Evolutionary conservation across 805 yeast genomes (phyloP), one percentile per base, ranked within the genome.

Genomic region (Wickerhamiella azyma): DNA sequence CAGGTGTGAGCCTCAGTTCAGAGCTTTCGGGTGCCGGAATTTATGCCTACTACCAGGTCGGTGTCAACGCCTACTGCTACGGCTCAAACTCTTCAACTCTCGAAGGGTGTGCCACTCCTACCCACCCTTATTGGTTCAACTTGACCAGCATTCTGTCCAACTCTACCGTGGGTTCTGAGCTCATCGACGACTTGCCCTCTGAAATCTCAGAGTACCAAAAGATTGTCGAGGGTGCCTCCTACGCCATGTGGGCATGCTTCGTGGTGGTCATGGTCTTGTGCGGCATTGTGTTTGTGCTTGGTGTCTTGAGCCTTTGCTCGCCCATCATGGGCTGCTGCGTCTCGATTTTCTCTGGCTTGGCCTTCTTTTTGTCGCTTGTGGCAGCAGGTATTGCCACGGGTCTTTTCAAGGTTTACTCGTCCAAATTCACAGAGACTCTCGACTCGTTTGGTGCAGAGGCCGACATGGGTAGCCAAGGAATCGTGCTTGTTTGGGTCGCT

Each of bases 401-500:
- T 14, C 66, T 73, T n/a, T 80, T 66, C 64, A 47, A 64, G 5
- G 67, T 68, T 46, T 67, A 79, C 50, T 62, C 70, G 48, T 62
- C 65, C 10, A 66, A 71, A 45, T 68, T 84, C 64, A 75, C 79
- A 54, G 63, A 74, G 29, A 63, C 66, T 29, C 61, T 63, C 10
- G 59, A 55, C 2, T 58, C 59, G 2, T 77, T 67, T 53, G 94
- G 94, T 13, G 69, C 79, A 41, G 59, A 61, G 33, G 73, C 84
- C 2, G 58, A 59, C 32, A 55, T 83, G 43, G 72, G 75, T 29
- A 63, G 65, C 16, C 47, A 55, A 43, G 79, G 72, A 53, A 71
- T 75, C 45, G 85, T 76, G 2, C 61, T 79, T 39, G 64, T 76
- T 8, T 83, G 89, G 92, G 76, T 75, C 11, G 70, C 78, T 1